Base-by-base conservation (phyloP, 768 basidiomycete species). In the Lentinus brumalis region DNA sequence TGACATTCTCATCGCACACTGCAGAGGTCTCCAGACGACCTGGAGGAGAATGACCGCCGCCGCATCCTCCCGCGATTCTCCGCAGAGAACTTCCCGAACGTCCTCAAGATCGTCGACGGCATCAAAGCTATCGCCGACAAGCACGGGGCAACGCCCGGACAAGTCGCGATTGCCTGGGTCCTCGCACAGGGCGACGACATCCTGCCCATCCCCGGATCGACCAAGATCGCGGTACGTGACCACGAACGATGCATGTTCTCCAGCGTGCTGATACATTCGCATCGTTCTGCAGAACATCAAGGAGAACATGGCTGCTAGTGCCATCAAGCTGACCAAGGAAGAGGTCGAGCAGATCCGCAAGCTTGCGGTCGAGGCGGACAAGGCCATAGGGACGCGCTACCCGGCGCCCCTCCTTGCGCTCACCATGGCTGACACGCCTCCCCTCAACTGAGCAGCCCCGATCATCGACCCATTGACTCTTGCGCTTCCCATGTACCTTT, bases 341-440 rank as follows among this genome's bases (percentile, higher is more conserved):
- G 76, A 75, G 39, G 52, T 73, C 30, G 51, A 63, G 4, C 70
- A 69, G 29, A 62, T 77, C 46, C 69, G 74, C 9, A 35, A 60
- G 38, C 53, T 72, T 15, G 71, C 73, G 15, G 66, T 68, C 30
- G 60, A 75, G 66, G 65, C 62, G 6, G 68, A 62, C 53, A 47
- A 40, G 11, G 45, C 57, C 7, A n/a, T 49, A 6, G n/a, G 39
- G 3, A 6, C 35, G 6, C 41, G 54, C 15, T 56, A 56, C 31
- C 54, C 54, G 4, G 4, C 42, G 16, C 41, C 15, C 3, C 16
- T 30, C 18, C 5, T 3, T 15, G 59, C 49, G 15, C 31, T 56
- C 9, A 42, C 77, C 16, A 75, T 76, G 53, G 71, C 60, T 0
- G 76, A 80, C 51, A 80, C 77, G 18, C 73, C 75, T 10, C 42